Percentiles rank a stretch among this genome's conserved stretches.
phyloP scores from a whole-genome alignment of 495 filamentous ascomycete genomes.

The Trichoderma orchidacearum region DNA sequence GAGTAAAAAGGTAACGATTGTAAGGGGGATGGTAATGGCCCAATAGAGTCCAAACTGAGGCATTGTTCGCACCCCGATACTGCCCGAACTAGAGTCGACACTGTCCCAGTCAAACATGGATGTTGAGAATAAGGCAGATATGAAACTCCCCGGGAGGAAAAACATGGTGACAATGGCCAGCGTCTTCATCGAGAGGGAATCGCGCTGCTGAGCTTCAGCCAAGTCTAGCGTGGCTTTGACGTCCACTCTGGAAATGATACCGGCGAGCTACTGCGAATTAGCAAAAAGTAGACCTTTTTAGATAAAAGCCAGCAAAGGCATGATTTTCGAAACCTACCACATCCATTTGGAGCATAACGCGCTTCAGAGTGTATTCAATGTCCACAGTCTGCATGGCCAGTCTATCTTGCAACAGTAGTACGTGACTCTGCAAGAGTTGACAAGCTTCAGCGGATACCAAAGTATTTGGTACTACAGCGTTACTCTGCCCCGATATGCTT shows the following conservation, averaged over 20 bases:
- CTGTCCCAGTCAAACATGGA: slow-evolving; percentile 15
- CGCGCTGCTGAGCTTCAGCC: slow-evolving; percentile 24
- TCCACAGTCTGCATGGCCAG: slow-evolving; percentile 15
- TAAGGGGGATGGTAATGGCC: slow-evolving; percentile 15
- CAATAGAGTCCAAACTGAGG: slow-evolving; percentile 17
- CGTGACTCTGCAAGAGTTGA: not conserved
- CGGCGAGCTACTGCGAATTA: not conserved
- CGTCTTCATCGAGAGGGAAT: slow-evolving; percentile 37
- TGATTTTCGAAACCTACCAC: slow-evolving; percentile 1
- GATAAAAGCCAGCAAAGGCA: not conserved
- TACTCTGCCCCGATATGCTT: not conserved
- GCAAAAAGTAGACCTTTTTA: not conserved
- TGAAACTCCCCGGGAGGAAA: slow-evolving; percentile 38
- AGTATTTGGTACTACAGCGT: not conserved
- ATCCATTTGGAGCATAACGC: slow-evolving; percentile 17
- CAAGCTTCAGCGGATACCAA: not conserved
- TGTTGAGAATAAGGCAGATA: slow-evolving; percentile 19
- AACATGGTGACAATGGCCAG: slow-evolving; percentile 40
- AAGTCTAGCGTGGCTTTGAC: slow-evolving; percentile 19
- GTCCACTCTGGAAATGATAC: not conserved
- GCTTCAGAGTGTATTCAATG: slow-evolving; percentile 12
- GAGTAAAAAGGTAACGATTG: slow-evolving; percentile 10
- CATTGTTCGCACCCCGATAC: slow-evolving; percentile 7
- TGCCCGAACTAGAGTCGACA: not conserved
- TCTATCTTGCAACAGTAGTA: slow-evolving; percentile 8